These are phyloP conservation scores for Acephala macrosclerotiorum DNA, from an alignment of 2,329 filamentous ascomycete species.

Conservation along the genomic window DNA sequence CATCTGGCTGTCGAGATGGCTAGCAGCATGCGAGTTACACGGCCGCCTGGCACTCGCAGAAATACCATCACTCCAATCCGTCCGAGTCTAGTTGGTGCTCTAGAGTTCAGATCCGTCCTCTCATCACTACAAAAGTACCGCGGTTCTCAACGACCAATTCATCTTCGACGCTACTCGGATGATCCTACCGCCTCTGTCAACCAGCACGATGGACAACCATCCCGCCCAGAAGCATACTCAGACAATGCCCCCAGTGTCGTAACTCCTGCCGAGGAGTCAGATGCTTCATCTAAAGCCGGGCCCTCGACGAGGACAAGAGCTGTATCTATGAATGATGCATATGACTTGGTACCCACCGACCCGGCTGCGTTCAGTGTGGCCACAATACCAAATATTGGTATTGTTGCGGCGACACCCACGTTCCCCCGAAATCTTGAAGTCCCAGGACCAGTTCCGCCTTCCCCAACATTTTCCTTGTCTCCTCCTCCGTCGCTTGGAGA, in stretches of 20 bases:
- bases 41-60: constrained; percentile 69
- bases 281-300: constrained; percentile 26
- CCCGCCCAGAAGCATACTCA: constrained; percentile 45
- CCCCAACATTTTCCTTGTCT: constrained; percentile 45
- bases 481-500: constrained; percentile 35
- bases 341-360: constrained; percentile 24
- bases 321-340: constrained; percentile 43
- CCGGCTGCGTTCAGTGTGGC: constrained; percentile 38
- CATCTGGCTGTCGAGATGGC: constrained; percentile 83
- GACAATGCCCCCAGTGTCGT: constrained; percentile 46
- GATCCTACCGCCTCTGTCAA: constrained; percentile 46
- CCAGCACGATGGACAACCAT: constrained; percentile 48
- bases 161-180: constrained; percentile 74
- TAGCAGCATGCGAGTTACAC: constrained; percentile 89
- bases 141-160: constrained; percentile 75
- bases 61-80: constrained; percentile 86
- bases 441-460: constrained; percentile 44
- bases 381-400: constrained; percentile 41
- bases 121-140: constrained; percentile 85
- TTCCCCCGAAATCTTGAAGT: constrained; percentile 44
- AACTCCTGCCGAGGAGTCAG: constrained; percentile 47
- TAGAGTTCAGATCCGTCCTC: constrained; percentile 92
- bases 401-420: constrained; percentile 49
- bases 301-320: constrained; percentile 37
- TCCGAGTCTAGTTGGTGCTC: constrained; percentile 88